Base-by-base conservation (phyloP, 1,284 basidiomycete genomes). In the Singerocomus inundabilis region DNA sequence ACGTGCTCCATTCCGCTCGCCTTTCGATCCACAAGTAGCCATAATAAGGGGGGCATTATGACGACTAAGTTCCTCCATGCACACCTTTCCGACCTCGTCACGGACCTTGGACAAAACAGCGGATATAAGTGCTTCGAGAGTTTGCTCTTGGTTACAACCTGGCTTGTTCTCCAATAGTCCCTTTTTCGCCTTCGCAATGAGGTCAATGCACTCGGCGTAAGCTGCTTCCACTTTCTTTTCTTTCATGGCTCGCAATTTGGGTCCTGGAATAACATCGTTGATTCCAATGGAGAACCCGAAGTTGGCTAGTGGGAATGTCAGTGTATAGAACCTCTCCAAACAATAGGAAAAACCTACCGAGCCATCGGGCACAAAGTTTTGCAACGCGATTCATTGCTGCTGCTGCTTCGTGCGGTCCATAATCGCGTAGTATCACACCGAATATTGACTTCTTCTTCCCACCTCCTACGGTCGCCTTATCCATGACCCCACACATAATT, bases 391-490 rank as follows among this genome's bases (percentile, higher is more conserved):
- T 96, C 97, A 99, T 99, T 13, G 95, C 95, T 26, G 83, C 78
- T 1, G 95, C 93, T 0, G 97, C 96, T 66, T 94, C 94, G 63
- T 98, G 87, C 2, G 93, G 82, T 8, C 97, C 97, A 69, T 97
- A 99, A 70, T 99, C 97, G 53, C 97, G 82, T 72, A 98, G 82
- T 61, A 99, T 98, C 44, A 98, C 93, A 56, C 96, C 96, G 63
- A 99, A 99, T 32, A 99, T 93, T 2, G 93, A 98, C 69, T 98
- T 98, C 78, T 99, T 99, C 81, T 99, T 99, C 48, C 97, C 97
- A 63, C 93, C 92, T 51, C 97, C 97, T 6, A 99, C 91, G 0
- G 94, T 98, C 18, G 92, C 92, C 75, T 99, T 99, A 76, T 99
- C 97, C 82, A 99, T 97, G 9, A 96, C 91, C 44, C 97, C 97